phyloP scores from a whole-genome alignment of 176 grass and related monocot genomes.

The Carex littledalei region DNA sequence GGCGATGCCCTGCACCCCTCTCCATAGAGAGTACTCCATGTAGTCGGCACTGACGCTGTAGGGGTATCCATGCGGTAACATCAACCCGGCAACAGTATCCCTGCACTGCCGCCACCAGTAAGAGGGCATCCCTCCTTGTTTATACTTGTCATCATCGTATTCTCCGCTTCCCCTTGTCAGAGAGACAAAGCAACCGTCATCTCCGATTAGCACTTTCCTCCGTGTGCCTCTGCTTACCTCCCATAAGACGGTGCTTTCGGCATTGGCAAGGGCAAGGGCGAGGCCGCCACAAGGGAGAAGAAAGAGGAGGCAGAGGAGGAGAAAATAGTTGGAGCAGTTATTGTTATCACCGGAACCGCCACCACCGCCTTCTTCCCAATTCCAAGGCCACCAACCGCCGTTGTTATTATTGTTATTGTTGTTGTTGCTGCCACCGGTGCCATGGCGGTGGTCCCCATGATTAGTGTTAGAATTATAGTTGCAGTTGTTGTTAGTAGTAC shows the following conservation, averaged over 20 bases:
- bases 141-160: neutral
- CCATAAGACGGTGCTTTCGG: constrained; percentile 24
- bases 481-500: no score
- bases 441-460: neutral
- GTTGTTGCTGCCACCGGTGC: constrained; percentile 12
- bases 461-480: no score
- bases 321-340: constrained; percentile 10
- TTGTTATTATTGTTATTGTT: neutral
- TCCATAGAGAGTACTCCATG: constrained; percentile 82
- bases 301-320: constrained; percentile 33
- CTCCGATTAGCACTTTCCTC: constrained; percentile 25
- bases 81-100: constrained; percentile 20
- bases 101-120: constrained; percentile 30
- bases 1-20: constrained; percentile 67
- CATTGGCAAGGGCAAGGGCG: constrained; percentile 26
- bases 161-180: no score
- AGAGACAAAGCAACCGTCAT: constrained; percentile 28
- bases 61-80: constrained; percentile 75
- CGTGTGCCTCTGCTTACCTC: constrained; percentile 56
- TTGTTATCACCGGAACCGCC: constrained; percentile 24
- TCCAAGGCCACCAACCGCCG: constrained; percentile 20
- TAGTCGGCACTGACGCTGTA: constrained; percentile 86
- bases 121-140: neutral
- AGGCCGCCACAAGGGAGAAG: constrained; percentile 28
- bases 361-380: neutral